A percentile compares a stretch with the other conserved stretches of the same genome.
Conservation (phyloP, 2,329 filamentous ascomycete species). For the Ampelomyces quisqualis region DNA sequence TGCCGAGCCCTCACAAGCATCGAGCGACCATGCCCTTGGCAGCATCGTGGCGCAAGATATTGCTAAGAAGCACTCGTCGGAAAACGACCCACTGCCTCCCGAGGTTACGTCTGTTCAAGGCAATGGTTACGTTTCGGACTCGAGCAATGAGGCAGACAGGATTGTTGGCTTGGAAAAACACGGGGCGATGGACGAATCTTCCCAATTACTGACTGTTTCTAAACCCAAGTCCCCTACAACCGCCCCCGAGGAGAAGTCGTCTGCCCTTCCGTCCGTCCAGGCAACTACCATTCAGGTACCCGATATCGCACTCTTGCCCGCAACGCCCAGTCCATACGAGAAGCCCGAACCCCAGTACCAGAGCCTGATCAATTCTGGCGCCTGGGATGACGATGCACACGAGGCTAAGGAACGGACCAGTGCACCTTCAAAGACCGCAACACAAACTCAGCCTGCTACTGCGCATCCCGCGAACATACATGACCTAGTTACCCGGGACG, state of each 20-base stretch:
- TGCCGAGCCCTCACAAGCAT: conserved; percentile 51
- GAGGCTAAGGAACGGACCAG: conserved; percentile 4
- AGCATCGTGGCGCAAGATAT: conserved; percentile 58
- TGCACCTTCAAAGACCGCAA: not conserved
- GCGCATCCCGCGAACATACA: conserved; percentile 3
- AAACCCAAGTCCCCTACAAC: conserved; percentile 35
- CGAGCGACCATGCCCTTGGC: conserved; percentile 62
- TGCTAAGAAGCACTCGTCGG: conserved; percentile 43
- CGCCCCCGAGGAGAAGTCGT: conserved; percentile 14
- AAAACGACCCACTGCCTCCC: conserved; percentile 66
- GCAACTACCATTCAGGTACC: conserved; percentile 29
- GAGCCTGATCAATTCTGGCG: conserved; percentile 31
- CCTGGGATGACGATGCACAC: conserved; percentile 36
- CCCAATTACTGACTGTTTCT: conserved; percentile 15
- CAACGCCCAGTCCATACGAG: conserved; percentile 36
- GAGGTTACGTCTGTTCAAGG: conserved; percentile 70
- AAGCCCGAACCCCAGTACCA: conserved; percentile 29
- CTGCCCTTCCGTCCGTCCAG: conserved; percentile 8
- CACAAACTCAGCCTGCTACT: conserved; percentile 5
- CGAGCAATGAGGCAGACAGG: conserved; percentile 32
- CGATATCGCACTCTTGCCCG: conserved; percentile 39
- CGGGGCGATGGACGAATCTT: conserved; percentile 8
- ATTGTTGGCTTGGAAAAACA: conserved; percentile 13
- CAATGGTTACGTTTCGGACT: conserved; percentile 64
- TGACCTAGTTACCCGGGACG: conserved; percentile 11